Percentiles rank a stretch among this genome's conserved stretches.
phyloP scores from a whole-genome alignment of 1,139 yeast genomes.

The Hansenula lynferdii region DNA sequence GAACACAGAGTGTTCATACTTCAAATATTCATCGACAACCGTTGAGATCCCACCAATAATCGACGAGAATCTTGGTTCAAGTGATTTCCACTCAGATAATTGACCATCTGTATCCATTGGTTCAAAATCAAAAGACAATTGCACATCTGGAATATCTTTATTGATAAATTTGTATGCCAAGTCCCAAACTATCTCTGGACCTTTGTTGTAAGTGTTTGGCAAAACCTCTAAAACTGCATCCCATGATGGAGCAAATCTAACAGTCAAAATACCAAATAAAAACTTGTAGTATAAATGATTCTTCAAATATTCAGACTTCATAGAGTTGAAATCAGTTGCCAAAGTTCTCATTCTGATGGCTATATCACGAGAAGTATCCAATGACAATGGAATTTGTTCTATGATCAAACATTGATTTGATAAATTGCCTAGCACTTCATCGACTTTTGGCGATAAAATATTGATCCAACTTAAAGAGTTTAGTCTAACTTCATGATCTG shows the following conservation, averaged over 20 bases:
- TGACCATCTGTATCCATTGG: slow-evolving; percentile 5
- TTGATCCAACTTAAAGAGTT: slow-evolving; percentile 38
- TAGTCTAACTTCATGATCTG: slow-evolving; percentile 44
- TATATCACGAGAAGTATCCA: slow-evolving; percentile 73
- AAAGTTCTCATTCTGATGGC: slow-evolving; percentile 64
- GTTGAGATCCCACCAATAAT: not conserved
- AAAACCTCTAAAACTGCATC: slow-evolving; percentile 62
- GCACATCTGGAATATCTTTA: not conserved
- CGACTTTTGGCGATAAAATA: slow-evolving; percentile 25
- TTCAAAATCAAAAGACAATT: slow-evolving; percentile 7
- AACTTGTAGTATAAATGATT: slow-evolving; percentile 47
- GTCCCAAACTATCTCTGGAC: slow-evolving; percentile 53
- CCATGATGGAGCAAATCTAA: slow-evolving; percentile 85
- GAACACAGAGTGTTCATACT: not conserved
- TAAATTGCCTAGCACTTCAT: slow-evolving; percentile 30
- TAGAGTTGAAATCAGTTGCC: slow-evolving; percentile 42
- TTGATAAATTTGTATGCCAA: slow-evolving; percentile 37
- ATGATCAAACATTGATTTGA: slow-evolving; percentile 44
- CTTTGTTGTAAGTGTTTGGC: slow-evolving; percentile 40
- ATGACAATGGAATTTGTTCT: slow-evolving; percentile 67
- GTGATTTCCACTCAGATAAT: not conserved
- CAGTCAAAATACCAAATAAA: slow-evolving; percentile 69
- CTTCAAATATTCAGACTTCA: slow-evolving; percentile 28
- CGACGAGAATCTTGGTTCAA: not conserved
- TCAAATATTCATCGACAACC: not conserved